Base-by-base conservation (phyloP, 257 asterid genomes). In the Nicotiana tabacum region DNA sequence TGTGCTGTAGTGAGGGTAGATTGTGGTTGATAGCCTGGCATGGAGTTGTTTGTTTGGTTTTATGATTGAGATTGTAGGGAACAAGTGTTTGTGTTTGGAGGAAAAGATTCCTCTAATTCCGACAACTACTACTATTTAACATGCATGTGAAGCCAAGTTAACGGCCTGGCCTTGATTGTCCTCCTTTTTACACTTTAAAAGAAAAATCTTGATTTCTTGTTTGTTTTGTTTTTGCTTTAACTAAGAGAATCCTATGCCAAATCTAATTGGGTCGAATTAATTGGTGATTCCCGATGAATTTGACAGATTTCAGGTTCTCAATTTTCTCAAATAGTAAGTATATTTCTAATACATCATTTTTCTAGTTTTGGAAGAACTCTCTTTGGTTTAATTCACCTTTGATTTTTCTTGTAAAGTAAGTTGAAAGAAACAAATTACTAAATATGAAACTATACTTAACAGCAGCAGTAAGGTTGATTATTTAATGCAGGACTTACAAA, bases 101-200 rank as follows among this genome's bases (percentile, higher is more conserved):
- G 84, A 64, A 37, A 56, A 66, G 70, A 67, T 82, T 55, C 80
- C 61, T 69, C 12, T 82, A 21, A 46, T 21, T 11, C 83, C 58
- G 18, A 66, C 83, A 29, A 51, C 48, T 55, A 24, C 56, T 51
- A 30, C 83, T 32, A 51, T 51, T 67, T 66, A 66, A 66, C 67
- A 81, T 62, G 83, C 66, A 65, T 39, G 66, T 61, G 32, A 61
- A 61, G 32, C 33, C 66, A 61, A 21, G 57, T n/a, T n/a, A 39
- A 39, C 24, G 64, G 64, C 64, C 64, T 57, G 27, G 24, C 64
- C 29, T 57, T 57, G 64, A 27, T 65, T 65, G 70, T 30, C 70
- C 21, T 5, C 4, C 56, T 9, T 10, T 37, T 69, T 61, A 9
- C 66, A 6, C 0, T 29, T 65, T 29, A 29, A 17, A 17, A 57